Conservation (phyloP, 805 yeast genomes). For the Yamadazyma paraphyllophila region DNA sequence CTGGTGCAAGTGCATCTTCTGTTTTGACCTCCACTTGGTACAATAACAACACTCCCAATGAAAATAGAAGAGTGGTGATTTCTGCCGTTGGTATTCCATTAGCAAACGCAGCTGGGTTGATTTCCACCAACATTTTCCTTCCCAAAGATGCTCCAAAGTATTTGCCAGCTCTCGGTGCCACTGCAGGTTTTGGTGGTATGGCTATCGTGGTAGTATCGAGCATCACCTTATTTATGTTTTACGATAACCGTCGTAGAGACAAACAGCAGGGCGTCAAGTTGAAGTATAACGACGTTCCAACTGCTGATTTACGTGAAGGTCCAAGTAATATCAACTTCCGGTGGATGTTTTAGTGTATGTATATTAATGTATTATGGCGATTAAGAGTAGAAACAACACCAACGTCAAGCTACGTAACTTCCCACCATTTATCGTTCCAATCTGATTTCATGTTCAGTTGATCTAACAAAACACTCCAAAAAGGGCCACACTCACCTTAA, state of each 20-base stretch:
- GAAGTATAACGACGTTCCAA: slow-evolving; percentile 41
- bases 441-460: too few relatives aligned
- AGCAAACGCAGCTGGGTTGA: slow-evolving; percentile 32
- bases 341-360: slow-evolving; percentile 40
- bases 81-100: slow-evolving; percentile 44
- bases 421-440: too few relatives aligned
- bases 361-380: background rate
- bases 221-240: slow-evolving; percentile 35
- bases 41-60: slow-evolving; percentile 48
- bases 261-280: slow-evolving; percentile 36
- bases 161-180: slow-evolving; percentile 28
- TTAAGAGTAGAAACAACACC: background rate
- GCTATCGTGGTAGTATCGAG: slow-evolving; percentile 24
- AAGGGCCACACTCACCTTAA: too few relatives aligned
- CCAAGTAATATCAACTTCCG: slow-evolving; percentile 44
- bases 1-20: slow-evolving; percentile 49
- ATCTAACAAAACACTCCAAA: too few relatives aligned
- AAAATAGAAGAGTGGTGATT: slow-evolving; percentile 44
- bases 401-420: too few relatives aligned
- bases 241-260: slow-evolving; percentile 43
- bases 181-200: slow-evolving; percentile 30
- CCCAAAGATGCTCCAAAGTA: slow-evolving; percentile 33
- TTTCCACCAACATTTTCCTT: slow-evolving; percentile 31
- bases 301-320: slow-evolving; percentile 43
- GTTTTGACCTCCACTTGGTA: slow-evolving; percentile 52